Conservation (phyloP, 208 protist species). For the Trypanosoma boissoni region DNA sequence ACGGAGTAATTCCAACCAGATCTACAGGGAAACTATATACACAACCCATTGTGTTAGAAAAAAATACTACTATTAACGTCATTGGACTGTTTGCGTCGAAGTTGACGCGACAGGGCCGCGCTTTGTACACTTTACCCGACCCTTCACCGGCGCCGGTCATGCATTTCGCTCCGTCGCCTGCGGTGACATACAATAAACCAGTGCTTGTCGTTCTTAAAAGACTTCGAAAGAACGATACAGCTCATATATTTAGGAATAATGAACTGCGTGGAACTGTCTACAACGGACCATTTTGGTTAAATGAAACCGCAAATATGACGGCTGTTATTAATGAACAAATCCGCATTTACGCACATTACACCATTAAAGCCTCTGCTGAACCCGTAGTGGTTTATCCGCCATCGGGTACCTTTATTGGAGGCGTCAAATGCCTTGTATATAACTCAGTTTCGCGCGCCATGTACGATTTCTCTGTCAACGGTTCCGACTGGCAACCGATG, state of each 20-base stretch:
- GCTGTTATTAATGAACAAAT: slow-evolving; percentile 41
- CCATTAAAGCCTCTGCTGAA: slow-evolving; percentile 26
- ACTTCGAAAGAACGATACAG: slow-evolving; percentile 17
- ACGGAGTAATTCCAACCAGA: slow-evolving; percentile 21
- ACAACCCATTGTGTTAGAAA: slow-evolving; percentile 29
- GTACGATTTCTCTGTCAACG: slow-evolving; percentile 51
- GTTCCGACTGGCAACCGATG: slow-evolving; percentile 16
- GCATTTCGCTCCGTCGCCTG: slow-evolving; percentile 24
- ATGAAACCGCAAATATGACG: slow-evolving; percentile 32
- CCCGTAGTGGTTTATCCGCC: slow-evolving; percentile 41
- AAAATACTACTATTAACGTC: slow-evolving; percentile 39
- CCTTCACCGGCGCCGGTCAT: slow-evolving; percentile 1
- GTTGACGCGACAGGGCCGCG: slow-evolving; percentile 22
- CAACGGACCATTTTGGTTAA: slow-evolving; percentile 51
- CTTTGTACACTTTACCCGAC: slow-evolving; percentile 36
- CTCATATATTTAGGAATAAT: slow-evolving; percentile 40
- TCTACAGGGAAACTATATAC: slow-evolving; percentile 21
- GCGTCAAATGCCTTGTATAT: slow-evolving; percentile 42
- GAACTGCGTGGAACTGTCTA: slow-evolving; percentile 34
- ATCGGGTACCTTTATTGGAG: slow-evolving; percentile 56
- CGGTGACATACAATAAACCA: slow-evolving; percentile 32
- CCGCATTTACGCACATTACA: slow-evolving; percentile 33
- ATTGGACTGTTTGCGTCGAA: slow-evolving; percentile 32
- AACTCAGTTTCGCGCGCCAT: slow-evolving; percentile 18
- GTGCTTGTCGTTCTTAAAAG: slow-evolving; percentile 44